Evolutionary conservation across 2,329 filamentous ascomycete species (phyloP).

Genomic region (Annulohypoxylon truncatum): DNA sequence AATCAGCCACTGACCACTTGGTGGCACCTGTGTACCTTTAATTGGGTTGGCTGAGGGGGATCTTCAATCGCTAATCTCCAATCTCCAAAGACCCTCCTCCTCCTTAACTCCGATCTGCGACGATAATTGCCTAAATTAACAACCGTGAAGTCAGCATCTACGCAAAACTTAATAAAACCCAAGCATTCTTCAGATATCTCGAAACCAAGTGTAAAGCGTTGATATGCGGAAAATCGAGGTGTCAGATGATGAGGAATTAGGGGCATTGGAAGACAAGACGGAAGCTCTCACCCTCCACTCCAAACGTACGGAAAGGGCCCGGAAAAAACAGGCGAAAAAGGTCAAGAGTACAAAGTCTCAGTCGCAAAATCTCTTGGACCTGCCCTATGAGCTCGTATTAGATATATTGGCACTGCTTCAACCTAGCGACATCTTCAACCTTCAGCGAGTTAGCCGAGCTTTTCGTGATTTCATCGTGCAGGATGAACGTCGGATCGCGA

Average conservation of each 20-base stretch:
- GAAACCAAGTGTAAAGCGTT: neutral
- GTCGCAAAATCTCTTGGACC: constrained; percentile 55
- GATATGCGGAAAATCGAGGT: constrained; percentile 36
- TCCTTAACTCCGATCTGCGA: neutral
- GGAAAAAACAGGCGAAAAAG: constrained; percentile 58
- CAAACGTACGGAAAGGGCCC: constrained; percentile 62
- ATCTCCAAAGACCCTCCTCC: neutral
- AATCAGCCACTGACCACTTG: neutral
- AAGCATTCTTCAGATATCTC: neutral
- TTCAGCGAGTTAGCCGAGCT: constrained; percentile 57
- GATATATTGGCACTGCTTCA: constrained; percentile 59
- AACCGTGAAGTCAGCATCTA: neutral
- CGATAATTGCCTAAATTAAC: neutral
- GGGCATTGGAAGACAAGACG: constrained; percentile 59
- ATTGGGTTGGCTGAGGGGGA: neutral
- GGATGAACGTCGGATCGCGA: constrained; percentile 58
- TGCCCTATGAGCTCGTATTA: constrained; percentile 65
- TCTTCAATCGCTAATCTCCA: neutral
- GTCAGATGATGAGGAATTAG: constrained; percentile 56
- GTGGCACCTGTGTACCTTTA: neutral
- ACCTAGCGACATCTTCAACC: constrained; percentile 63
- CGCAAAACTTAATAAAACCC: neutral
- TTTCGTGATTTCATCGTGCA: constrained; percentile 57
- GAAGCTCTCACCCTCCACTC: constrained; percentile 60
- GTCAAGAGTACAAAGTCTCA: constrained; percentile 49